Conservation (phyloP, 2,329 filamentous ascomycete species). For the Stagonosporopsis chrysanthemi region DNA sequence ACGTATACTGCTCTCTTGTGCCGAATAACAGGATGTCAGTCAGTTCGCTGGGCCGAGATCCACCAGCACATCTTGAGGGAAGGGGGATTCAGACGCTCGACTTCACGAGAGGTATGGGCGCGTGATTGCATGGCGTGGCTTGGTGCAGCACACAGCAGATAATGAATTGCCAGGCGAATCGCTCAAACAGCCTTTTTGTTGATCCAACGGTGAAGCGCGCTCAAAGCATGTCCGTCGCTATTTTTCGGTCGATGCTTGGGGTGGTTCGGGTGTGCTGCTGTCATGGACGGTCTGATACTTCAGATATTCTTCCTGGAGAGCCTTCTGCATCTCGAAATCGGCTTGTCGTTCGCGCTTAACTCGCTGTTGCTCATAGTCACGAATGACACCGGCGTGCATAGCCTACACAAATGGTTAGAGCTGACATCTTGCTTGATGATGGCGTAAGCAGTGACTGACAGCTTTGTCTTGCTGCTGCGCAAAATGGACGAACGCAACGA, state of each 20-base stretch:
- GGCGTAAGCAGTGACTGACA: conserved; percentile 60
- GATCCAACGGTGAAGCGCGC: neutral
- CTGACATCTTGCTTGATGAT: conserved; percentile 21
- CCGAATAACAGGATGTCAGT: too few relatives aligned
- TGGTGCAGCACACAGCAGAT: neutral
- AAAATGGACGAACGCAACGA: conserved; percentile 87
- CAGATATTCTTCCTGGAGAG: conserved; percentile 86
- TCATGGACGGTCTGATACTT: conserved; percentile 81
- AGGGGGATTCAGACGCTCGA: neutral
- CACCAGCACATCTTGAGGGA: neutral
- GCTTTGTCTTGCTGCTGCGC: conserved; percentile 83
- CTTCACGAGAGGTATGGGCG: neutral
- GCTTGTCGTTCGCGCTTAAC: conserved; percentile 89
- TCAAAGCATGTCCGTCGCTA: conserved; percentile 7
- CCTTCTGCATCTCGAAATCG: conserved; percentile 91
- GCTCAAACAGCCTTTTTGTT: neutral
- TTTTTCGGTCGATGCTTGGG: conserved; percentile 27
- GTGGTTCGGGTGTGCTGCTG: conserved; percentile 39
- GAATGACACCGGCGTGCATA: conserved; percentile 94
- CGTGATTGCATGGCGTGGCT: neutral
- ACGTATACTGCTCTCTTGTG: neutral
- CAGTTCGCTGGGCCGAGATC: neutral
- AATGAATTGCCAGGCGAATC: neutral
- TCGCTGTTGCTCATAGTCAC: conserved; percentile 92
- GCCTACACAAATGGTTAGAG: conserved; percentile 62